phyloP scores from a whole-genome alignment of 208 protist genomes.

The Leishmania turanica region DNA sequence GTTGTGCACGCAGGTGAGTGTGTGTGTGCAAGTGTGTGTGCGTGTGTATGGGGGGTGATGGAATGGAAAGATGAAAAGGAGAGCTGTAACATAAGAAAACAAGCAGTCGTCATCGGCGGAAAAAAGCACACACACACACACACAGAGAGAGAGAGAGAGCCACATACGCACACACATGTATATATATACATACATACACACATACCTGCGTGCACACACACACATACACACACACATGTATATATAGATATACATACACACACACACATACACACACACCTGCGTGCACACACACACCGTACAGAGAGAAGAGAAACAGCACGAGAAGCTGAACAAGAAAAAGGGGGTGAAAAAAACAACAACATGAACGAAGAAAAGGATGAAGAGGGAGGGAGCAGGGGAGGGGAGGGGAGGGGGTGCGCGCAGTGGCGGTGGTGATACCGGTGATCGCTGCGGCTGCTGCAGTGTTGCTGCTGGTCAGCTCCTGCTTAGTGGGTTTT shows the following conservation, averaged over 20 bases:
- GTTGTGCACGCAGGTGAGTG: too few species aligned
- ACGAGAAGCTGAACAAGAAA: constrained; percentile 6
- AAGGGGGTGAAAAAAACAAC: constrained; percentile 1
- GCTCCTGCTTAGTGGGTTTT: too few species aligned
- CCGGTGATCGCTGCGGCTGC: too few species aligned
- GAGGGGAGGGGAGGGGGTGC: too few species aligned
- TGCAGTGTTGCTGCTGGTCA: too few species aligned
- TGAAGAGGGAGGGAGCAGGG: not conserved
- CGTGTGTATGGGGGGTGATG: too few species aligned
- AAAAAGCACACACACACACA: not conserved
- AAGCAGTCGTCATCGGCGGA: not conserved
- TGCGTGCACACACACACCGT: not conserved
- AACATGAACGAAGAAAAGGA: not conserved
- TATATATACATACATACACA: not conserved
- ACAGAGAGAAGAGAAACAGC: not conserved
- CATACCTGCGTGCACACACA: too few species aligned
- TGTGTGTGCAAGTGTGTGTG: too few species aligned
- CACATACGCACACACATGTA: not conserved
- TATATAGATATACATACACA: not conserved
- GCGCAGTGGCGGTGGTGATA: not conserved
- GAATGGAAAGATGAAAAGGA: constrained; percentile 6
- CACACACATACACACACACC: constrained; percentile 3
- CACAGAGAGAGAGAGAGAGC: not conserved
- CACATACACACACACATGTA: too few species aligned
- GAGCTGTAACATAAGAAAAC: not conserved